Evolutionary conservation across 73 alveolate species (phyloP).

Genomic region (Uronychia binucleata): DNA sequence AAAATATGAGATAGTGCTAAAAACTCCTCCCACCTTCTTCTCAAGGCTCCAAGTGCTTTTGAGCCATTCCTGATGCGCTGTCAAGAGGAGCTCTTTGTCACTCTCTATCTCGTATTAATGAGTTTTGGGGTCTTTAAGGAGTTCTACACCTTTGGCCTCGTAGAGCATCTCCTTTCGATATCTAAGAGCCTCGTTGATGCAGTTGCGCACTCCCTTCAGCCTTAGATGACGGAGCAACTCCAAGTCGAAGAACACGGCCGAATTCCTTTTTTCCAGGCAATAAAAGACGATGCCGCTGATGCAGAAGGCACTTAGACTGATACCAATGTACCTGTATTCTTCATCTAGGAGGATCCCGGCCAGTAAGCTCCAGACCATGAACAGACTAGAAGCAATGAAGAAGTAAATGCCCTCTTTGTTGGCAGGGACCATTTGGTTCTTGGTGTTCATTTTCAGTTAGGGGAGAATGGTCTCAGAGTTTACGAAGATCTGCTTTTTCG

Average conservation of each 20-base stretch:
- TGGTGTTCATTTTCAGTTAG: neutral
- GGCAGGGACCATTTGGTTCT: neutral
- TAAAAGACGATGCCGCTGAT: neutral
- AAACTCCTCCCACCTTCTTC: neutral
- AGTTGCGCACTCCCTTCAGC: neutral
- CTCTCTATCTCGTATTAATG: neutral
- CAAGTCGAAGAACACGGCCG: neutral
- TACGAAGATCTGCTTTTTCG: conserved; percentile 4
- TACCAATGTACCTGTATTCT: conserved; percentile 27
- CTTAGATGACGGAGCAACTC: neutral
- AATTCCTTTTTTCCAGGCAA: neutral
- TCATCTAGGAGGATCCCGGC: conserved; percentile 27
- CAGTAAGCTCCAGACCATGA: conserved; percentile 42
- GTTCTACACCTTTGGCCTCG: neutral
- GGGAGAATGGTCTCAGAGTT: conserved; percentile 33
- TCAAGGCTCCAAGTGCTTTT: neutral
- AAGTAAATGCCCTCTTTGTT: conserved; percentile 19
- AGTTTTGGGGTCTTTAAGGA: neutral
- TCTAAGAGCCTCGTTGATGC: neutral
- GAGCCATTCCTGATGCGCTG: neutral
- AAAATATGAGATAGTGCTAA: neutral
- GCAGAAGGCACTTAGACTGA: conserved; percentile 8
- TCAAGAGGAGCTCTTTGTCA: neutral
- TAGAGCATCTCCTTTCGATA: neutral
- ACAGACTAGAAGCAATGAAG: neutral